These are phyloP conservation scores for Roridomyces roridus DNA, from an alignment of 768 basidiomycete genomes.

Conservation along the genomic window DNA sequence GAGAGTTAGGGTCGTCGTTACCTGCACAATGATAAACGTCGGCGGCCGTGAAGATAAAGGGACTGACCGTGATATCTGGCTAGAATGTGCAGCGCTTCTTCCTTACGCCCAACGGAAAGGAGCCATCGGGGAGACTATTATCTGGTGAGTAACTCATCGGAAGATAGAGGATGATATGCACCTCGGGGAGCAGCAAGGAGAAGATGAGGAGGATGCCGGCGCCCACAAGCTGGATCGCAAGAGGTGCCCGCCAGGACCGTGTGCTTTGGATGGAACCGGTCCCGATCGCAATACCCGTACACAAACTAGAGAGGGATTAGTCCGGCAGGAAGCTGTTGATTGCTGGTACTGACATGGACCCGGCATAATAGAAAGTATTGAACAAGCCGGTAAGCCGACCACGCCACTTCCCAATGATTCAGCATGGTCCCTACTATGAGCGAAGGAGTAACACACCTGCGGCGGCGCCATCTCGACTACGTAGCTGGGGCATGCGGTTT, in stretches of 20 bases:
- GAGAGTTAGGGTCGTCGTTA: slow-evolving; percentile 39
- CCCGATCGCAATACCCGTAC: slow-evolving; percentile 50
- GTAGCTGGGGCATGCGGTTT: slow-evolving; percentile 17
- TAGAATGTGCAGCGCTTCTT: slow-evolving; percentile 33
- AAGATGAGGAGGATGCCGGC: slow-evolving; percentile 39
- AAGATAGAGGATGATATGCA: background rate
- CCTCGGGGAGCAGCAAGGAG: slow-evolving; percentile 38
- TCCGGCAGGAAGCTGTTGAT: too few species aligned
- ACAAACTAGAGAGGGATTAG: slow-evolving; percentile 8
- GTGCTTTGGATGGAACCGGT: slow-evolving; percentile 42
- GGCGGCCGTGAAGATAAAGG: too few species aligned
- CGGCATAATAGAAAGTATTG: slow-evolving; percentile 48
- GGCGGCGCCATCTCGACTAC: slow-evolving; percentile 26
- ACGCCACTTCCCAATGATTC: slow-evolving; percentile 14
- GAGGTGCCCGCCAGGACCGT: slow-evolving; percentile 55
- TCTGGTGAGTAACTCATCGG: background rate
- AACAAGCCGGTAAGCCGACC: slow-evolving; percentile 24
- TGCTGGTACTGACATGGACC: slow-evolving; percentile 46
- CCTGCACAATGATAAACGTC: too few species aligned
- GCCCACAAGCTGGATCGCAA: slow-evolving; percentile 58
- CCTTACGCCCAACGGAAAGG: slow-evolving; percentile 39
- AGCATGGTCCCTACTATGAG: background rate
- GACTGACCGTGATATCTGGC: slow-evolving; percentile 38
- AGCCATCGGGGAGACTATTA: slow-evolving; percentile 42
- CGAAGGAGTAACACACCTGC: background rate